phyloP scores from a whole-genome alignment of 2,329 filamentous ascomycete genomes.

The Colletotrichum noveboracense region DNA sequence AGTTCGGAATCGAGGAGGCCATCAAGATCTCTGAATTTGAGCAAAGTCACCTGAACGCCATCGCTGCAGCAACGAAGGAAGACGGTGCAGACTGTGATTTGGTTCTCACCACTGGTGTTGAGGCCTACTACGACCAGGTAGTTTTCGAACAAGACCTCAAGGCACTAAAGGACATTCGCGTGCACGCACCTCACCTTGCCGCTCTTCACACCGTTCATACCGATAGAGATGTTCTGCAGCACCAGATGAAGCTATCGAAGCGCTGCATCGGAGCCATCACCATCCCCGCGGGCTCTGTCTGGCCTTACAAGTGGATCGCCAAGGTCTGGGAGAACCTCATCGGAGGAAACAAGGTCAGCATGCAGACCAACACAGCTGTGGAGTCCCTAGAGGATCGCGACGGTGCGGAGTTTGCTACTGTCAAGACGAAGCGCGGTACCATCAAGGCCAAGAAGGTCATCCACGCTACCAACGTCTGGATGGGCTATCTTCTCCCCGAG shows the following conservation, averaged over 20 bases:
- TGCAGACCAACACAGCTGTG: conserved; percentile 7
- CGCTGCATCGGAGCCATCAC: conserved; percentile 19
- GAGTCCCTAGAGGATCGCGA: background rate
- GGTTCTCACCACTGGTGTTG: conserved; percentile 3
- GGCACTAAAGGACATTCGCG: conserved; percentile 22
- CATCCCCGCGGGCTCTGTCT: conserved; percentile 24
- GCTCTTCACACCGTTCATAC: conserved; percentile 12
- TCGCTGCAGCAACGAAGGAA: background rate
- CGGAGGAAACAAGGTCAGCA: conserved; percentile 8
- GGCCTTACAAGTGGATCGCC: conserved; percentile 28
- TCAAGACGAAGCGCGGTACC: conserved; percentile 16
- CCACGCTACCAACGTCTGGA: conserved; percentile 31
- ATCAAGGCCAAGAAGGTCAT: conserved; percentile 25
- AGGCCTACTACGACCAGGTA: conserved; percentile 18
- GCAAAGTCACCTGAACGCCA: conserved; percentile 9
- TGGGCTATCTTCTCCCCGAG: conserved; percentile 27
- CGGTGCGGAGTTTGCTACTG: background rate
- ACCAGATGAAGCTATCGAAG: conserved; percentile 6
- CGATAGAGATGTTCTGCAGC: background rate
- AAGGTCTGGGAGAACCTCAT: background rate
- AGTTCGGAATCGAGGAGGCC: conserved; percentile 16
- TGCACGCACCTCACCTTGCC: conserved; percentile 15
- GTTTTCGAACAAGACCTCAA: conserved; percentile 20
- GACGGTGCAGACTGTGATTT: conserved; percentile 17
- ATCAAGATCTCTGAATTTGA: conserved; percentile 12